A percentile compares a stretch with the other conserved stretches of the same genome.
phyloP scores from a whole-genome alignment of 83 land plant genomes.

The Larix sibirica region DNA sequence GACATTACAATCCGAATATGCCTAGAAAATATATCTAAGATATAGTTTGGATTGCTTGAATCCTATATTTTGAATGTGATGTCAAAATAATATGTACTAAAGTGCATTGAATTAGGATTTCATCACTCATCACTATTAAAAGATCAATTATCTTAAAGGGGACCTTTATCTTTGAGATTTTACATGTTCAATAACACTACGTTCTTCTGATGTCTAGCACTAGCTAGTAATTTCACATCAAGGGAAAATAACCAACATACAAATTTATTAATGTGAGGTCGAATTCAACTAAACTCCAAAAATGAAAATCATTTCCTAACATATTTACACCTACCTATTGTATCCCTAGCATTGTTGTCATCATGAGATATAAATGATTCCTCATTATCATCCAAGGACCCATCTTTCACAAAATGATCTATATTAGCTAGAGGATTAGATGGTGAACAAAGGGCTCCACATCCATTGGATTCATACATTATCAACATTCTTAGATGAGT shows the following conservation, averaged over 20 bases:
- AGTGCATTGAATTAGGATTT: slow-evolving; percentile 84
- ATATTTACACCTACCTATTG: slow-evolving; percentile 51
- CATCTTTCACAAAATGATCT: too few relatives aligned
- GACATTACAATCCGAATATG: slow-evolving; percentile 66
- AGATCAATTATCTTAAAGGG: slow-evolving; percentile 80
- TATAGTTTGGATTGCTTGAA: slow-evolving; percentile 79
- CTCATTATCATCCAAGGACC: slow-evolving; percentile 73
- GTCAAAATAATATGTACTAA: slow-evolving; percentile 96
- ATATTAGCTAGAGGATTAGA: too few relatives aligned
- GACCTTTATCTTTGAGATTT: slow-evolving; percentile 67
- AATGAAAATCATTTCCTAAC: slow-evolving; percentile 71
- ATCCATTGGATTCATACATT: too few relatives aligned
- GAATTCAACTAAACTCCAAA: slow-evolving; percentile 47
- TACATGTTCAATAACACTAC: slow-evolving; percentile 89
- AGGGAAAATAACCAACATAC: slow-evolving; percentile 88
- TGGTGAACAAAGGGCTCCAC: too few relatives aligned
- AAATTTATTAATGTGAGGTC: slow-evolving; percentile 75
- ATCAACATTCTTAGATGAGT: slow-evolving; percentile 58
- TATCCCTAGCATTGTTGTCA: slow-evolving; percentile 55
- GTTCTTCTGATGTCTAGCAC: slow-evolving; percentile 91
- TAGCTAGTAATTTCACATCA: slow-evolving; percentile 90
- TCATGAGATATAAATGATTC: slow-evolving; percentile 66
- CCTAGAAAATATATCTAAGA: slow-evolving; percentile 62
- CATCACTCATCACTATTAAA: slow-evolving; percentile 91
- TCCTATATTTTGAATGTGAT: slow-evolving; percentile 96